Base-by-base conservation (phyloP, 306 rosid species). In the Trifolium repens region DNA sequence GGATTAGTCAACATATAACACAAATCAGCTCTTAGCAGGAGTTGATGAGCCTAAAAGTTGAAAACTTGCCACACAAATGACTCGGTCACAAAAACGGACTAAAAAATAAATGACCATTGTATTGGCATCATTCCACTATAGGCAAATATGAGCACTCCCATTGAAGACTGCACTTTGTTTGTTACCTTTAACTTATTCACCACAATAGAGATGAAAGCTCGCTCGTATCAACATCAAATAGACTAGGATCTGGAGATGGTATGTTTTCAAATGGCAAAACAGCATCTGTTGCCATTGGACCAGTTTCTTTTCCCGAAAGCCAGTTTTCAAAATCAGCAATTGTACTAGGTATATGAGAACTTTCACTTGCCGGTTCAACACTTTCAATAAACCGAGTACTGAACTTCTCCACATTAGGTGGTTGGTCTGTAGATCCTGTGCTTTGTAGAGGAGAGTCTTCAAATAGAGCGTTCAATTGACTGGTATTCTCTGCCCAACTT, bases 201-300 rank as follows among this genome's bases (percentile, higher is more conserved):
- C 78, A 78, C 67, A 74, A 79, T 14, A 37, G 50, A 59, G 19
- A 80, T 14, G 80, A 4, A 61, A 78, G 59, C 81, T 73, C 59
- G 11, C 81, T 83, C 1, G 81, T 0, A 22, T 86, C 96, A 55
- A 64, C 50, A 15, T 85, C 93, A 61, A 73, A 46, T 0, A 80
- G 79, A 61, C 55, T 64, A 37, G 81, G 72, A 65, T 83, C 88
- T 3, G 89, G 85, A 59, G 96, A 83, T 39, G 80, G 80, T 7
- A 75, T 46, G 61, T 80, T 75, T 16, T 80, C 86, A 72, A 80
- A 69, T 14, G 83, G 68, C 79, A 84, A 60, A 50, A 79, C 43
- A 52, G 39, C 84, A 73, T 84, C 88, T 32, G 78, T 40, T 70
- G 24, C 81, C 73, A 24, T n/a, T 0, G 83, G 80, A 76, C 27